Evolutionary conservation across 768 basidiomycete genomes (phyloP).

Genomic region (Pholiota molesta): DNA sequence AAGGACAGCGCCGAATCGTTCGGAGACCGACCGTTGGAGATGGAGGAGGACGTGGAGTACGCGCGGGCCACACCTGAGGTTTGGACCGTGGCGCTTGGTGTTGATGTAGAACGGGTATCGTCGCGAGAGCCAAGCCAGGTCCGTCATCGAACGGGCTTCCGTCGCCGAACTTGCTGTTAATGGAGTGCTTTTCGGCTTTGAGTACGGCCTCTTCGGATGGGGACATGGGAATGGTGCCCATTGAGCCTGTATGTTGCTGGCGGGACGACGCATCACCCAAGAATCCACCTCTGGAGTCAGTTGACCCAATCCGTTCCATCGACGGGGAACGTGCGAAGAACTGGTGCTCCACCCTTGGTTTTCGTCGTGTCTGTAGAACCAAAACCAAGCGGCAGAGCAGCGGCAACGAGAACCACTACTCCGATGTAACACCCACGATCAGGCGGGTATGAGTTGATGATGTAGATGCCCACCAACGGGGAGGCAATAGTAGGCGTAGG

Average conservation of each 20-base stretch:
- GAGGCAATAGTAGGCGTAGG: constrained; percentile 4
- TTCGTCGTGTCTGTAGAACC: constrained; percentile 25
- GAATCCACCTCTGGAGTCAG: constrained; percentile 30
- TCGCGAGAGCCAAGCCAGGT: constrained; percentile 22
- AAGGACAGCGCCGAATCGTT: not conserved
- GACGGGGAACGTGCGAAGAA: constrained; percentile 8
- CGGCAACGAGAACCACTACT: constrained; percentile 38
- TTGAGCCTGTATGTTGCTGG: constrained; percentile 20
- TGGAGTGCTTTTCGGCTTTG: constrained; percentile 28
- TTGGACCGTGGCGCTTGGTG: constrained; percentile 6
- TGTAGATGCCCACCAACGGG: constrained; percentile 25
- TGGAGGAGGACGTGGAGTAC: constrained; percentile 5
- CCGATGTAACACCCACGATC: constrained; percentile 58
- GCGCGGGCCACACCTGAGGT: constrained; percentile 12
- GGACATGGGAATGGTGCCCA: constrained; percentile 25
- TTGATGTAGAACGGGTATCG: constrained; percentile 27
- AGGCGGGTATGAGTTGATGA: constrained; percentile 37
- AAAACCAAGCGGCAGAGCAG: constrained; percentile 36
- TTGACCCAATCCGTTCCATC: constrained; percentile 34
- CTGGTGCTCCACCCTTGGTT: constrained; percentile 11
- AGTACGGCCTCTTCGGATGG: constrained; percentile 22
- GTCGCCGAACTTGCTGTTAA: constrained; percentile 16
- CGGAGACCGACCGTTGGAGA: not conserved
- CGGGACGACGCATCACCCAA: constrained; percentile 14
- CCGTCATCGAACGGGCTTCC: constrained; percentile 21